Base-by-base conservation (phyloP, 1,139 yeast species). In the Tardiomyces blankii region DNA sequence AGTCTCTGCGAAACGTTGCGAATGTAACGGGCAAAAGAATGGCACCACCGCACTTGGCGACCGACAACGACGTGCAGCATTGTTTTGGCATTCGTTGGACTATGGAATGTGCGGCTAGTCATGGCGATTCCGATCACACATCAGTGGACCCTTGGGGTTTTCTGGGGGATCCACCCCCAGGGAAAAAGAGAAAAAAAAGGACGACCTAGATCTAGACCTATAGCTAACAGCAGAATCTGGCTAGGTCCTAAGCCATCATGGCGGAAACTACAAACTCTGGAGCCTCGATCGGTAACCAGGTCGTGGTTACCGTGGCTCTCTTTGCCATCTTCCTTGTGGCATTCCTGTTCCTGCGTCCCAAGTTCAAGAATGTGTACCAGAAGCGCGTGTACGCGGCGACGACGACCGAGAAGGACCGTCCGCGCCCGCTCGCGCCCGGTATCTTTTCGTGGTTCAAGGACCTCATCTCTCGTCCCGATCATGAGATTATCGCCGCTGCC, bases 281-380 rank as follows among this genome's bases (percentile, higher is more conserved):
- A 12, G 35, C 35, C 35, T 30, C 35, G 5, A 9, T 30, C 35
- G 35, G 35, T 11, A 14, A 12, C 35, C 16, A 12, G 16, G 35
- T 14, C 35, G 35, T 30, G 16, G n/a, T 30, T 45, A 77, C 80
- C 57, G 75, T 77, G 14, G 67, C 78, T 41, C 63, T 86, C 12
- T 82, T 81, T 48, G 68, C 67, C 3, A 69, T 76, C 1, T 82
- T 85, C 55, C 59, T 82, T 13, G 39, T 65, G 0, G 64, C 73
- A 3, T 91, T 91, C 61, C 54, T 87, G n/a, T 40, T 69, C 2
- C 60, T 91, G 46, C 74, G 96, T 58, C 77, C 82, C 48, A 73
- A 69, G 52, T 76, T 81, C 60, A 70, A 67, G 49, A 70, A 89
- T 54, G 85, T 87, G 27, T 91, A 91, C 61, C 91, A 86, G 63